phyloP scores from a whole-genome alignment of 2,329 filamentous ascomycete species.

The Microsporum ferrugineum region DNA sequence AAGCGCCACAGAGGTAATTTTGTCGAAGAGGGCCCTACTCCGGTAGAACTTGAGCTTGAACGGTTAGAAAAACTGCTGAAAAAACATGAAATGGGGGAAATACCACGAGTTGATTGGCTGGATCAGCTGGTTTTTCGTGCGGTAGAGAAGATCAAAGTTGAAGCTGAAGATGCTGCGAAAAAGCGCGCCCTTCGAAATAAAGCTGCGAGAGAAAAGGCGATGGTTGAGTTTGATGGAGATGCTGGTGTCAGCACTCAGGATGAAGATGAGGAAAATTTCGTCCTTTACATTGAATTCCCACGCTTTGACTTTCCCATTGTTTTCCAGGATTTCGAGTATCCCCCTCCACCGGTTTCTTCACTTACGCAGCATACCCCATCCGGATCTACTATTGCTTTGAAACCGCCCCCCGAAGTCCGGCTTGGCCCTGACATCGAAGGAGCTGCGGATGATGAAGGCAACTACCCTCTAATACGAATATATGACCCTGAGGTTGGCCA shows the following conservation, averaged over 20 bases:
- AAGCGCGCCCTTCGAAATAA: conserved; percentile 39
- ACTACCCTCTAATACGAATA: conserved; percentile 59
- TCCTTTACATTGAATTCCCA: conserved; percentile 80
- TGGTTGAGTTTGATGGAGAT: conserved; percentile 23
- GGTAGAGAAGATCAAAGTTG: conserved; percentile 63
- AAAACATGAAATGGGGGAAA: conserved; percentile 96
- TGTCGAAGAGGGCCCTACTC: conserved; percentile 40
- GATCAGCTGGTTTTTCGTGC: conserved; percentile 88
- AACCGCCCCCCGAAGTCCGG: conserved; percentile 76
- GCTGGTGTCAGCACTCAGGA: conserved; percentile 20
- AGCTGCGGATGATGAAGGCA: conserved; percentile 40
- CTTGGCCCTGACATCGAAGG: conserved; percentile 81
- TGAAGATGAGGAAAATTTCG: conserved; percentile 56
- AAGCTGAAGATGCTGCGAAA: conserved; percentile 52
- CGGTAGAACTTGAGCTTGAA: conserved; percentile 75
- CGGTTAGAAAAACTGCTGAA: conserved; percentile 83
- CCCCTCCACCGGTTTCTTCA: conserved; percentile 68
- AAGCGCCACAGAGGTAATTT: conserved; percentile 42
- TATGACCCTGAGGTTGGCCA: conserved; percentile 90
- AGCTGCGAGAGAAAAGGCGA: conserved; percentile 21
- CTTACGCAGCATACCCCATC: conserved; percentile 53
- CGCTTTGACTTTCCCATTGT: conserved; percentile 93
- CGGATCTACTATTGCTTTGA: conserved; percentile 58
- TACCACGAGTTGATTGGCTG: conserved; percentile 85
- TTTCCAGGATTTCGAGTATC: conserved; percentile 88